Evolutionary conservation across 2,329 filamentous ascomycete genomes (phyloP).

Genomic region (Periconia sp.): DNA sequence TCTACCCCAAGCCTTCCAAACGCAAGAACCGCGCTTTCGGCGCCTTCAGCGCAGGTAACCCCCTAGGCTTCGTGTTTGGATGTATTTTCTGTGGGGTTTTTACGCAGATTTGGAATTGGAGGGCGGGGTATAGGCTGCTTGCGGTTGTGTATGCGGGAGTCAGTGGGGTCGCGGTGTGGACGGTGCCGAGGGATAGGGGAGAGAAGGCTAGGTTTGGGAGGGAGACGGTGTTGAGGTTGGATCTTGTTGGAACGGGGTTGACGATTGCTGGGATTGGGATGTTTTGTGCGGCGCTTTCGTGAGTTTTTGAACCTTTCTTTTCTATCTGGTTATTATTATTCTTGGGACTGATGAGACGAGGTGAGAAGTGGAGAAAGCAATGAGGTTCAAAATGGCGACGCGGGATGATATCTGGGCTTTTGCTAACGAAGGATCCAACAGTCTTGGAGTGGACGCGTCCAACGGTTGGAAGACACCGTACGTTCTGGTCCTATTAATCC

Average conservation of each 20-base stretch:
- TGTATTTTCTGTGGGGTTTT: constrained; percentile 65
- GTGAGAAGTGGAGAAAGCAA: no score
- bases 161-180: constrained; percentile 60
- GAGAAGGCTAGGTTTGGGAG: constrained; percentile 47
- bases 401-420: no score
- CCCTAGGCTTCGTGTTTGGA: constrained; percentile 59
- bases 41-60: constrained; percentile 62
- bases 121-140: constrained; percentile 63
- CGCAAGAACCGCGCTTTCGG: constrained; percentile 68
- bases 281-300: constrained; percentile 64
- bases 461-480: constrained; percentile 65
- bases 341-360: background rate
- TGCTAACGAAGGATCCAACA: constrained; percentile 19
- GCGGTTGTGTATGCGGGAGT: constrained; percentile 65
- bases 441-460: constrained; percentile 56
- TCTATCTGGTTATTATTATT: no score
- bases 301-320: no score
- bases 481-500: constrained; percentile 63
- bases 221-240: constrained; percentile 59
- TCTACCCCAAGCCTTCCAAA: constrained; percentile 62
- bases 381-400: no score
- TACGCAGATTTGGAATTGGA: constrained; percentile 63
- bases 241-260: constrained; percentile 61
- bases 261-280: constrained; percentile 67
- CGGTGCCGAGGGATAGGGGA: constrained; percentile 60